A percentile compares a stretch with the other conserved stretches of the same genome.
Evolutionary conservation across 2,329 filamentous ascomycete species (phyloP).

Genomic region (Hypoxylon sp.): DNA sequence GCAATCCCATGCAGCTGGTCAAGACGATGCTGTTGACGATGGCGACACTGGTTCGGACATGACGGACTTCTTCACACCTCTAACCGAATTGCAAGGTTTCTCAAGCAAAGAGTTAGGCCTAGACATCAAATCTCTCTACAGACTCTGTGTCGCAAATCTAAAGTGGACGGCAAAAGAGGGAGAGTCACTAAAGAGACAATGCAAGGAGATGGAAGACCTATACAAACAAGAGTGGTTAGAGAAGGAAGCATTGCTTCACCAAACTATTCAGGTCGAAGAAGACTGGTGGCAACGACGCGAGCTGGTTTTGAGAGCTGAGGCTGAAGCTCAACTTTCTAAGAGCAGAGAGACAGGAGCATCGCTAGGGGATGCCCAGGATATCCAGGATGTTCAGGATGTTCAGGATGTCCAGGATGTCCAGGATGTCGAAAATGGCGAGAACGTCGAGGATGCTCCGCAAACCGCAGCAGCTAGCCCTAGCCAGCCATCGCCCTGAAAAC

Average conservation of each 20-base stretch:
- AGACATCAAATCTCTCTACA: conserved; percentile 66
- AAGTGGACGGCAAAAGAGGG: conserved; percentile 76
- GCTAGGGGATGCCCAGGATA: conserved; percentile 34
- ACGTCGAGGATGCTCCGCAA: conserved; percentile 27
- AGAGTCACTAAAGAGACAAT: conserved; percentile 70
- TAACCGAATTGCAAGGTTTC: conserved; percentile 69
- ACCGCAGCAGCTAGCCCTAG: conserved; percentile 8
- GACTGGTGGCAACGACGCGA: conserved; percentile 69
- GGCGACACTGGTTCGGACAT: conserved; percentile 63
- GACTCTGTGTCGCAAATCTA: conserved; percentile 74
- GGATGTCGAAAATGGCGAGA: no score
- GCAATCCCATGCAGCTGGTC: conserved; percentile 64
- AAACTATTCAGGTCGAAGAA: conserved; percentile 72
- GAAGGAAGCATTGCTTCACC: conserved; percentile 81
- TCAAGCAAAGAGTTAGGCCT: conserved; percentile 70
- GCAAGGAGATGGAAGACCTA: conserved; percentile 70
- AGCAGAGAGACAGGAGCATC: conserved; percentile 23
- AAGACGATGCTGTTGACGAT: conserved; percentile 63
- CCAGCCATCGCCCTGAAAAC: no score
- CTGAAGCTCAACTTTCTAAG: conserved; percentile 37
- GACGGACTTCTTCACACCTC: conserved; percentile 65
- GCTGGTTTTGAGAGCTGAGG: conserved; percentile 56
- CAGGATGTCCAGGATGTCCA: no score
- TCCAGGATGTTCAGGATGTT: no score
- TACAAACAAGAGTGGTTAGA: conserved; percentile 79